Conservation (phyloP, 768 basidiomycete genomes). For the Mycena galopus region DNA sequence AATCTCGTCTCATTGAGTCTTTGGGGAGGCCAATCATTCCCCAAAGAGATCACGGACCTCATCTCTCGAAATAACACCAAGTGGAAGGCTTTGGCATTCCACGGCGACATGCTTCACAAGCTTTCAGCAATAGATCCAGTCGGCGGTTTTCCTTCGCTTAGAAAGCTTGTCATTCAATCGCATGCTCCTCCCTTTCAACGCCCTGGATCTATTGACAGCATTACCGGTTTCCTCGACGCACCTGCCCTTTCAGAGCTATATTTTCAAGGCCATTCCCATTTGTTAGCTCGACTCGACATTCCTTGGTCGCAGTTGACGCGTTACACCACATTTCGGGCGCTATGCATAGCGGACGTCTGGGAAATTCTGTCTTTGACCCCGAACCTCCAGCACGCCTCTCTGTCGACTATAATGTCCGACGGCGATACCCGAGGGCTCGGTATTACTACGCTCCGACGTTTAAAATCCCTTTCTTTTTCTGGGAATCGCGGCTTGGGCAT, state of each 20-base stretch:
- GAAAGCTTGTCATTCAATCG: background rate
- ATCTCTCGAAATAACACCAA: background rate
- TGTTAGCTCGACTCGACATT: background rate
- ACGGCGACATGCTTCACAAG: background rate
- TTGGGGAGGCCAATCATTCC: background rate
- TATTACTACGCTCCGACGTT: no score
- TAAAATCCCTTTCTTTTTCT: no score
- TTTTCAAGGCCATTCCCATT: background rate
- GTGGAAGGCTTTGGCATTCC: background rate
- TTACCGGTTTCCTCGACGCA: background rate
- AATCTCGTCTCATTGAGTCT: background rate
- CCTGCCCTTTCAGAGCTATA: background rate
- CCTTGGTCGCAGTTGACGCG: constrained; percentile 1
- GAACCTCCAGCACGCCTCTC: background rate
- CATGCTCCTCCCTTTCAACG: background rate
- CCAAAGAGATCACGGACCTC: background rate
- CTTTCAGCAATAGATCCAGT: background rate
- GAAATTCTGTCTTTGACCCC: background rate
- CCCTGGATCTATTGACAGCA: background rate
- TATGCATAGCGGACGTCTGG: background rate
- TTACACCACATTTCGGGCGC: background rate
- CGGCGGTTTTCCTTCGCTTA: background rate
- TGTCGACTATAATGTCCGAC: background rate
- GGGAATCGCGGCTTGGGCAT: no score
- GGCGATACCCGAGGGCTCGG: no score